Conservation (phyloP, 768 basidiomycete species). For the Trametes maxima region DNA sequence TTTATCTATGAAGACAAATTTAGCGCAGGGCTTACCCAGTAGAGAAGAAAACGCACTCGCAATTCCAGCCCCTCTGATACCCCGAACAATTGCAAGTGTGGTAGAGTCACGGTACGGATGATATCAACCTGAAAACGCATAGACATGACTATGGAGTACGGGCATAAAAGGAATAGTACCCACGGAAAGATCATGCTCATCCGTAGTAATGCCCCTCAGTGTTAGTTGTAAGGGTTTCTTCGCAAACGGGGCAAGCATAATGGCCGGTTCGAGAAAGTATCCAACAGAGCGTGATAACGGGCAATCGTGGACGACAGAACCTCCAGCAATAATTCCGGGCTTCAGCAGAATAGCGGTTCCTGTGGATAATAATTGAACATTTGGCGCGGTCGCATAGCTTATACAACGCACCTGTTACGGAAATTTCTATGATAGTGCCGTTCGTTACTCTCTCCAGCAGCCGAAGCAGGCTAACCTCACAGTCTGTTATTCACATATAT, state of each 20-base stretch:
- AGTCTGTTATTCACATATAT: conserved; percentile 56
- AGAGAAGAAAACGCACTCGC: conserved; percentile 49
- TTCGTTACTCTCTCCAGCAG: conserved; percentile 91
- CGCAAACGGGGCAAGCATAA: conserved; percentile 91
- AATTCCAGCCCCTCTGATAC: conserved; percentile 90
- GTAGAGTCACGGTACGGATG: conserved; percentile 86
- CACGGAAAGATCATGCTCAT: conserved; percentile 90
- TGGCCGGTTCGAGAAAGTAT: conserved; percentile 89
- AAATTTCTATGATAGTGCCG: conserved; percentile 94
- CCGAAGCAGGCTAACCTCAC: conserved; percentile 87
- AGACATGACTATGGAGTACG: not conserved
- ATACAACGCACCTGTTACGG: conserved; percentile 74
- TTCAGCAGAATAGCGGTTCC: conserved; percentile 92
- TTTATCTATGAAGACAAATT: conserved; percentile 62
- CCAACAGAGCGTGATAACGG: conserved; percentile 87
- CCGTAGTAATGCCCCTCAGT: conserved; percentile 88
- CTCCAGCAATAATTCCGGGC: conserved; percentile 90
- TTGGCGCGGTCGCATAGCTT: not conserved
- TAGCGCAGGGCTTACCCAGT: not conserved
- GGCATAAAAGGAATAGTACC: conserved; percentile 30
- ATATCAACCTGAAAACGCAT: conserved; percentile 71
- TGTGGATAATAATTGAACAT: conserved; percentile 32
- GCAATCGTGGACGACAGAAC: conserved; percentile 81
- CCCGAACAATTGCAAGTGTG: conserved; percentile 88
- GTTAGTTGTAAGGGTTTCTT: conserved; percentile 85